Evolutionary conservation across 306 rosid species (phyloP), one percentile per base, ranked within the genome.

Genomic region (Ormosia emarginata): DNA sequence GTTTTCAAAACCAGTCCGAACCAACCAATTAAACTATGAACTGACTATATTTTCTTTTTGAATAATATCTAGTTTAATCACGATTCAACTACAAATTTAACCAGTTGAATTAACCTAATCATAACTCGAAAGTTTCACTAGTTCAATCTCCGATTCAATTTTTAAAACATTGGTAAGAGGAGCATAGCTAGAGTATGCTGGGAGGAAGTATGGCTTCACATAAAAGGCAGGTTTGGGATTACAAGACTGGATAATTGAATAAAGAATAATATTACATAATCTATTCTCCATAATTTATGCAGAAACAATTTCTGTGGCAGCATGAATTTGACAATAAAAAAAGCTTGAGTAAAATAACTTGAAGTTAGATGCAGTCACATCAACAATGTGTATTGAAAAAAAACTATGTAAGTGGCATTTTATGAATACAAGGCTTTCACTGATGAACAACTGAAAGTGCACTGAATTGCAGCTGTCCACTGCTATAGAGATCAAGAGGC

Each of bases 391-490:
- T 14, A 75, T 57, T 82, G 44, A 67, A 30, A 44, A 46, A 75
- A 37, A 7, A 71, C 41, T 58, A 46, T 14, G 36, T 32, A 44
- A 46, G 80, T 9, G 56, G 68, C 56, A 74, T 8, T 74, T 59
- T 37, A 77, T 59, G 61, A 59, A 61, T 77, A 76, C 78, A 77
- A 70, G 62, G 82, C 33, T 77, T 70, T 32, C 74, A 40, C 10
- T 56, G 32, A 71, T 47, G 24, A 82, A 4, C 50, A 75, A 61
- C 9, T 30, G 56, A 80, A 75, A 67, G 44, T 40, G 59, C 76
- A 55, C 77, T 17, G 29, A 65, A 63, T 18, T 11, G 75, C 70
- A 71, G 67, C 30, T 53, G 66, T 34, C 53, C 68, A 55, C 11
- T 47, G 71, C 59, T 14, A 79, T 44, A 24, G 24, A 61, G 34